Base-by-base conservation (phyloP, 306 rosid species). In the Vigna unguiculata region DNA sequence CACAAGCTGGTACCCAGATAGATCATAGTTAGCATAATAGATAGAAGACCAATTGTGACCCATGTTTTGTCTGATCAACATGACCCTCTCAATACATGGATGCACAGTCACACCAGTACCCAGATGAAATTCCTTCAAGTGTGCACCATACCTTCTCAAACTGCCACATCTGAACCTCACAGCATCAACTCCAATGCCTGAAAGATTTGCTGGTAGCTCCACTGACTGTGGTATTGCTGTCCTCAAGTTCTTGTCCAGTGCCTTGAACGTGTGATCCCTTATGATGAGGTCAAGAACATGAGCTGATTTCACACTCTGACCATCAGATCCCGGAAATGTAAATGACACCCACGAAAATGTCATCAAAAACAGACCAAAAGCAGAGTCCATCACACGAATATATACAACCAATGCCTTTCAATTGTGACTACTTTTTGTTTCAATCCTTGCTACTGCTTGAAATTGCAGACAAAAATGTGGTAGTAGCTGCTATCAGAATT, bases 81-180 rank as follows among this genome's bases (percentile, higher is more conserved):
- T 84, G 46, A 89, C 95, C 70, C 99, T 90, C 75, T 95, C 97
- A 14, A 87, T 94, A 77, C 97, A 92, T 36, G 99, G 97, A 62
- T 87, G 85, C 9, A 90, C 84, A 13, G 82, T 75, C n/a, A 92
- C 89, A 55, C 96, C 99, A 28, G 75, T 41, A 64, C 77, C 82
- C 7, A 95, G 86, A 80, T 78, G 90, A 25, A 95, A 95, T 63
- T 95, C 97, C 80, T 87, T 88, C 11, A 95, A 79, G 36, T 81
- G 53, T 1, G 97, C 93, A 36, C 99, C 99, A 30, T 95, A 95
- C 85, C 96, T 80, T 67, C 83, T 78, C 62, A 95, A 82, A 86
- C 99, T 95, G 3, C 99, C 97, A 69, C 99, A 95, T 66, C 99
- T 80, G 66, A 81, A 86, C 80, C 97, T 88, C 54, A 79, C 87